These are phyloP conservation scores for Melanomma pulvis-pyrius DNA, from an alignment of 495 filamentous ascomycete genomes.

Conservation along the genomic window DNA sequence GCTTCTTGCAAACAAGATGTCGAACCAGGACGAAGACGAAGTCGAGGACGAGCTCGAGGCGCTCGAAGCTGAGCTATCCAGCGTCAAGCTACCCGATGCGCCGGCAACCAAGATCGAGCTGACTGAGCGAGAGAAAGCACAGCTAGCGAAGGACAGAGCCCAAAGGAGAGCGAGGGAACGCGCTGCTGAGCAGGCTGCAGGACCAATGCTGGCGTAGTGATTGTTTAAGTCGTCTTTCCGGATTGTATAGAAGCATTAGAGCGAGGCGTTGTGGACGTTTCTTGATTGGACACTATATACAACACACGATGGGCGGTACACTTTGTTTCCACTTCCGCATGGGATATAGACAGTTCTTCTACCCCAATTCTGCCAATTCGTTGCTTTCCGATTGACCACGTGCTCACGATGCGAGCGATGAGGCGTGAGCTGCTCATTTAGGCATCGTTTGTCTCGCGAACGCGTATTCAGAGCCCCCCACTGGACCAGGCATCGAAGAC, in stretches of 20 bases:
- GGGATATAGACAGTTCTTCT: not conserved
- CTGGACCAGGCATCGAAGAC: not conserved
- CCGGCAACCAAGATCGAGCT: conserved; percentile 52
- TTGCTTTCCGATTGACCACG: conserved; percentile 6
- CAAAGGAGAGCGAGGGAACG: conserved; percentile 38
- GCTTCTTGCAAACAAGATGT: conserved; percentile 82
- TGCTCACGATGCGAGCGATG: conserved; percentile 22
- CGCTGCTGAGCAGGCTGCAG: conserved; percentile 21
- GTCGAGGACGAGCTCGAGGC: conserved; percentile 92
- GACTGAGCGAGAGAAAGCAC: conserved; percentile 28
- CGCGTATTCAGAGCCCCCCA: not conserved
- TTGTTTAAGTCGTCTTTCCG: not conserved
- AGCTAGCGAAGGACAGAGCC: conserved; percentile 39
- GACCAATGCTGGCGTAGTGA: conserved; percentile 40
- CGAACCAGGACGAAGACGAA: conserved; percentile 93
- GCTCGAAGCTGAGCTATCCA: conserved; percentile 67
- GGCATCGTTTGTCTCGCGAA: conserved; percentile 8
- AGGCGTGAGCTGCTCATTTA: conserved; percentile 9
- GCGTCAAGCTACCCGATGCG: conserved; percentile 60
- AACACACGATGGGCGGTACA: not conserved
- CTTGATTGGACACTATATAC: not conserved
- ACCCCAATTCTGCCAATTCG: not conserved
- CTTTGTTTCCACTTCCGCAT: not conserved
- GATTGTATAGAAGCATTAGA: conserved; percentile 21
- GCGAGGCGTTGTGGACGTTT: conserved; percentile 24